Evolutionary conservation across 2,329 filamentous ascomycete species (phyloP).

Genomic region (Trichoderma sp.): DNA sequence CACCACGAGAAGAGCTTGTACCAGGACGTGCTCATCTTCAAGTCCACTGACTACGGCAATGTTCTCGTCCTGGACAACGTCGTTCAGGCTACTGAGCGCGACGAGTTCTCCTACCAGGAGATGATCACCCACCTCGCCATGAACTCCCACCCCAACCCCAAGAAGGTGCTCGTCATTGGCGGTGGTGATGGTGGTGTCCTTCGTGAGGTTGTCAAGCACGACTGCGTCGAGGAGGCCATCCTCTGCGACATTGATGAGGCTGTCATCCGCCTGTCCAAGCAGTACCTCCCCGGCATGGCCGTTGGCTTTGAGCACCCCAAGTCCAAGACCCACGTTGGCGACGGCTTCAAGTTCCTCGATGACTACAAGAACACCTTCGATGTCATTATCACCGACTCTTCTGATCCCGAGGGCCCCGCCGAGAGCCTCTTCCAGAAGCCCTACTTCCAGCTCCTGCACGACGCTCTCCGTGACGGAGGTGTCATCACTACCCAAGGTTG

Average conservation of each 20-base stretch:
- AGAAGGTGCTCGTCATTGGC: conserved; percentile 97
- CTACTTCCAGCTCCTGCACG: conserved; percentile 92
- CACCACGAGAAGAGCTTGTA: conserved; percentile 99
- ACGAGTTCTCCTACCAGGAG: conserved; percentile 99
- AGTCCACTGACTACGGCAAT: conserved; percentile 94
- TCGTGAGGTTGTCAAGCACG: conserved; percentile 98
- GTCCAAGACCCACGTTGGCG: conserved; percentile 86
- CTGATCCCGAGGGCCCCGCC: conserved; percentile 93
- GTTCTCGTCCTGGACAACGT: conserved; percentile 98
- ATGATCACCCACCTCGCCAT: conserved; percentile 99
- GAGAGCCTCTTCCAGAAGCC: conserved; percentile 97
- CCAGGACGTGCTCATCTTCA: conserved; percentile 98
- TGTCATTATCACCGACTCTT: conserved; percentile 99
- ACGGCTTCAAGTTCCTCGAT: conserved; percentile 97
- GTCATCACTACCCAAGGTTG: conserved; percentile 99
- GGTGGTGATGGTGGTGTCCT: conserved; percentile 97
- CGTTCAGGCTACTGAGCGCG: conserved; percentile 96
- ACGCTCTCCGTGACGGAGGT: conserved; percentile 88
- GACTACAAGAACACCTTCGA: conserved; percentile 98
- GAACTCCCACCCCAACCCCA: conserved; percentile 97
- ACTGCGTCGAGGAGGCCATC: conserved; percentile 89
- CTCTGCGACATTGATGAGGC: conserved; percentile 99
- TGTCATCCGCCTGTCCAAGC: conserved; percentile 96
- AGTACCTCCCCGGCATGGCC: conserved; percentile 93
- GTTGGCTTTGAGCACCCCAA: conserved; percentile 92